Evolutionary conservation across 306 rosid species (phyloP).

Genomic region (Sophora flavescens): DNA sequence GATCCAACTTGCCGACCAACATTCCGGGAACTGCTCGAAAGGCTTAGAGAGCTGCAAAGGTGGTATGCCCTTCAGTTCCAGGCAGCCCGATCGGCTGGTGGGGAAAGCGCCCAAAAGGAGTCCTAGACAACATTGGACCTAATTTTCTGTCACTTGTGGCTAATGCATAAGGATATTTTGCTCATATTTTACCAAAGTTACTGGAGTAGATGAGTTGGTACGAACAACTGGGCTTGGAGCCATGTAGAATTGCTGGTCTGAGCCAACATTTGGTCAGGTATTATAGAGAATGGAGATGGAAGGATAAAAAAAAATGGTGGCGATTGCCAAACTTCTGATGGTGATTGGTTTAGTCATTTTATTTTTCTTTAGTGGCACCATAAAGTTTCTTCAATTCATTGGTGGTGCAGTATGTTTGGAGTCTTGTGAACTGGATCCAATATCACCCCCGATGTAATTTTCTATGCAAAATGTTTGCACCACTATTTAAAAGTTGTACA

Average conservation of each 20-base stretch:
- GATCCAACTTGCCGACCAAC: conserved; percentile 85
- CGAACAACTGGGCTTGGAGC: conserved; percentile 47
- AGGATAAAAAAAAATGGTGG: conserved; percentile 21
- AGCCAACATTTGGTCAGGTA: conserved; percentile 43
- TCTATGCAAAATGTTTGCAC: conserved; percentile 46
- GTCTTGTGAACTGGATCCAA: conserved; percentile 32
- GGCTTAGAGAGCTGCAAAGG: conserved; percentile 77
- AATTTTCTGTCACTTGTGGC: conserved; percentile 42
- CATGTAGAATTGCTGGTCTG: conserved; percentile 34
- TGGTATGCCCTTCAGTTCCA: conserved; percentile 73
- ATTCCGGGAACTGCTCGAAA: conserved; percentile 84
- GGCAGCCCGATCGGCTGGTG: conserved; percentile 69
- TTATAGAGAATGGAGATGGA: conserved; percentile 33
- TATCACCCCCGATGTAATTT: conserved; percentile 35
- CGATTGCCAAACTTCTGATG: conserved; percentile 49
- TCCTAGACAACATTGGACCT: conserved; percentile 49
- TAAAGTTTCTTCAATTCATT: conserved; percentile 34
- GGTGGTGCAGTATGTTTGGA: conserved; percentile 51
- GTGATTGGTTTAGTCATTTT: conserved; percentile 51
- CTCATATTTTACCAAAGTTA: conserved; percentile 38
- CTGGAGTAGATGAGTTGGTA: conserved; percentile 26
- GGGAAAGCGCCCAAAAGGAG: conserved; percentile 74
- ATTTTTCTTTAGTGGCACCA: conserved; percentile 52
- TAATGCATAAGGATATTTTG: conserved; percentile 38
- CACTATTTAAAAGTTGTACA: conserved; percentile 45